Evolutionary conservation across 2,329 filamentous ascomycete genomes (phyloP), one percentile per base, ranked within the genome.

Genomic region (Fusarium sp.): DNA sequence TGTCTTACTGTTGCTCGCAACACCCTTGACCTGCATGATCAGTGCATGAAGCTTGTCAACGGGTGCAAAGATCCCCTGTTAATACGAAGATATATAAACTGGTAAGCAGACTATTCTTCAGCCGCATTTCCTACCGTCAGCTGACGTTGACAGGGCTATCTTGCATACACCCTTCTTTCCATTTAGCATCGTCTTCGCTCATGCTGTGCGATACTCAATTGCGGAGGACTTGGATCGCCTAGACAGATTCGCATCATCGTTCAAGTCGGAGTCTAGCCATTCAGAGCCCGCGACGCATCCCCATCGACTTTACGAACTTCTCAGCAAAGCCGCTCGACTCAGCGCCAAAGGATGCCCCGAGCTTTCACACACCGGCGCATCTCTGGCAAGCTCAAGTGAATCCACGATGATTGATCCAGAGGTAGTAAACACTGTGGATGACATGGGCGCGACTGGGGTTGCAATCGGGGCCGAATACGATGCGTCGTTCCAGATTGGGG

Each of bases 181-280:
- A 5, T 84, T 83, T 56, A 83, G 78, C 51, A 81, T 84, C 9
- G 45, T 84, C 1, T 81, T 84, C 55, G 79, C 78, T 2, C 78
- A 77, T 13, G 76, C 76, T 9, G 72, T 83, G 32, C 76, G 80
- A 42, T 41, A 58, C 56, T 70, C 14, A 2, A 44, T 69, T 14
- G 1, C 24, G 7, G 54, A 62, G 2, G 75, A 77, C 13, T 28
- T 77, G 3, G 41, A 28, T 4, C 73, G 73, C 6, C 54, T 83
- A 3, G 78, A 83, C 17, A 59, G 71, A 8, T 84, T 84, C 45
- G 73, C 78, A 8, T 67, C 70, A 9, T 84, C 82, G 1, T 70
- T 84, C 17, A 57, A 70, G 34, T 66, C 77, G 0, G 74, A 74
- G 11, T 45, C 14, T 12, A 32, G 56, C 14, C 32, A 52, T 10